Conservation (phyloP, 352 stramenopile genomes). For the Phytophthora melonis region DNA sequence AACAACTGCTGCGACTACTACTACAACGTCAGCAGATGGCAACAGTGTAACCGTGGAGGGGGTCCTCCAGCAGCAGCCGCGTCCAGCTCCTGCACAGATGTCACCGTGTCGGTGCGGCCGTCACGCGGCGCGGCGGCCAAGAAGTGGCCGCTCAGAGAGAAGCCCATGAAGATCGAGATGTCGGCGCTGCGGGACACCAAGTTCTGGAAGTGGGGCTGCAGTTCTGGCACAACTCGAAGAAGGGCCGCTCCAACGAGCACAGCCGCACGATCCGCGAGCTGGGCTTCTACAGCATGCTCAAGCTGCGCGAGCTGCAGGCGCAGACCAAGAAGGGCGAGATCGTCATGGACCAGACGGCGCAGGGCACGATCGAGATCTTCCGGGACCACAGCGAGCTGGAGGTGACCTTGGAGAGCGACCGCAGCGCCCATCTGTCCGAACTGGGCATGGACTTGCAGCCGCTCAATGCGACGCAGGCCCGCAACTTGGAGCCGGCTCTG, state of each 20-base stretch:
- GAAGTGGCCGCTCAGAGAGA: constrained; percentile 57
- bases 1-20: constrained; percentile 9
- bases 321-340: constrained; percentile 82
- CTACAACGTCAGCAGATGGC: constrained; percentile 36
- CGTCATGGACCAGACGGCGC: constrained; percentile 89
- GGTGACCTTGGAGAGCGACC: constrained; percentile 78
- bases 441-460: constrained; percentile 84
- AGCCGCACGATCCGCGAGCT: constrained; percentile 84
- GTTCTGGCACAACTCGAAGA: constrained; percentile 88
- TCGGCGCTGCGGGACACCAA: constrained; percentile 81
- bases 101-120: constrained; percentile 34
- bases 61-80: constrained; percentile 48
- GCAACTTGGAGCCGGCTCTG: constrained; percentile 75
- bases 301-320: constrained; percentile 80
- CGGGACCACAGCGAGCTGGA: constrained; percentile 59
- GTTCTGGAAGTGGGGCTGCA: constrained; percentile 90
- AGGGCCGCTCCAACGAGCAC: constrained; percentile 76
- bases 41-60: constrained; percentile 47
- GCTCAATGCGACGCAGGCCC: constrained; percentile 60
- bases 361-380: constrained; percentile 89
- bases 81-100: constrained; percentile 34
- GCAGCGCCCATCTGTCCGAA: constrained; percentile 73
- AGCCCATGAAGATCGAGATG: constrained; percentile 88
- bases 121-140: constrained; percentile 39
- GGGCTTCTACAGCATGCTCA: constrained; percentile 90